phyloP scores from a whole-genome alignment of 768 basidiomycete species.

The Tylopilus rubrobrunneus region DNA sequence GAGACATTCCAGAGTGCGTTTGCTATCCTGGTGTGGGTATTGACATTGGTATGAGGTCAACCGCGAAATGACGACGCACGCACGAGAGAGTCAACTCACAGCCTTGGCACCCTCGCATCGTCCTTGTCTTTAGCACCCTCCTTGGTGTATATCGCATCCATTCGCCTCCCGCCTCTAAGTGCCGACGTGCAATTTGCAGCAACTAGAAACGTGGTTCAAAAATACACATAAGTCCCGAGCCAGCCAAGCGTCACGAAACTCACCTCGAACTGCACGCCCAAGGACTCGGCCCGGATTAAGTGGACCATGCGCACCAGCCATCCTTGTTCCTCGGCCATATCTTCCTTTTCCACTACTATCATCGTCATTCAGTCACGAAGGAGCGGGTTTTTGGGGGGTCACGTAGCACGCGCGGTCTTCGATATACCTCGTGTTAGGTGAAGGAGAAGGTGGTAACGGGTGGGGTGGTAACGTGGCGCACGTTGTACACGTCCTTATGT shows the following conservation, averaged over 20 bases:
- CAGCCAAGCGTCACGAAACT: conserved; percentile 11
- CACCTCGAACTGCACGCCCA: conserved; percentile 89
- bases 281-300: conserved; percentile 82
- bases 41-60: neutral
- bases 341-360: conserved; percentile 75
- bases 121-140: conserved; percentile 29
- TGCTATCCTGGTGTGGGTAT: conserved; percentile 92
- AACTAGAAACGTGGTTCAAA: conserved; percentile 46
- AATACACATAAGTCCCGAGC: neutral
- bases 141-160: conserved; percentile 82
- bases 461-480: too few species aligned
- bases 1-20: conserved; percentile 94
- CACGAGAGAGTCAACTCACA: conserved; percentile 39
- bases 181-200: conserved; percentile 83
- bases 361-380: too few species aligned
- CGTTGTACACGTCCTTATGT: too few species aligned
- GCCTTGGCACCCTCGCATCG: conserved; percentile 47
- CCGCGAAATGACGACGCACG: neutral
- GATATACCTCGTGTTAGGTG: too few species aligned
- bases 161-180: conserved; percentile 90
- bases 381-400: too few species aligned
- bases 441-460: too few species aligned
- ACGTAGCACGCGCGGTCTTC: too few species aligned
- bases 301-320: conserved; percentile 99
- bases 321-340: conserved; percentile 97